Evolutionary conservation across 2,329 filamentous ascomycete genomes (phyloP).

Genomic region (Fusarium subtropicale): DNA sequence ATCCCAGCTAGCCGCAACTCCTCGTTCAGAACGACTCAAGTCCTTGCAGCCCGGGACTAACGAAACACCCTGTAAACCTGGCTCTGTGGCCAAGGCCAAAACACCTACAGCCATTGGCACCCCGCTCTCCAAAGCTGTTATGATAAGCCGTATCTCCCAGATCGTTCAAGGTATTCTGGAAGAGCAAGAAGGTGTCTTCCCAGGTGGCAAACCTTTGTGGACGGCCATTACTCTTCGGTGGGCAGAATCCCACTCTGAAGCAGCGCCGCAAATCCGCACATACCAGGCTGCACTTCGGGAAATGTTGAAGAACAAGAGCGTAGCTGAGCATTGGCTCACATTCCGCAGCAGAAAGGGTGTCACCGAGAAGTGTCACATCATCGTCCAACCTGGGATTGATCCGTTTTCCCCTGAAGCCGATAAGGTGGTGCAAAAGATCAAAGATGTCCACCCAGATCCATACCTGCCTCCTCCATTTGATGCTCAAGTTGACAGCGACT

Average conservation of each 20-base stretch:
- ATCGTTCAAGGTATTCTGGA: constrained; percentile 48
- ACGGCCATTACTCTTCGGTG: constrained; percentile 61
- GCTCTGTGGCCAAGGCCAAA: constrained; percentile 8
- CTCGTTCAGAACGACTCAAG: not conserved
- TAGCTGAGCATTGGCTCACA: constrained; percentile 58
- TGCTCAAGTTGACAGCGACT: constrained; percentile 23
- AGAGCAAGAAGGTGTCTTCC: constrained; percentile 60
- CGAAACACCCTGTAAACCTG: not conserved
- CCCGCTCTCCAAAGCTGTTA: constrained; percentile 27
- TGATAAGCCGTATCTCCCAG: constrained; percentile 39
- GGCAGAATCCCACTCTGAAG: constrained; percentile 55
- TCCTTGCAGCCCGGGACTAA: not conserved
- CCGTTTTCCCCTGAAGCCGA: constrained; percentile 57
- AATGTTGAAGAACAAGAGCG: constrained; percentile 52
- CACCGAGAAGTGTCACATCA: constrained; percentile 58
- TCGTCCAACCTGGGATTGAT: constrained; percentile 57
- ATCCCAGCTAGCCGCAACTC: not conserved
- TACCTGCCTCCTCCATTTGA: constrained; percentile 47
- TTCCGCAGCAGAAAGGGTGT: constrained; percentile 57
- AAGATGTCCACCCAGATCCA: constrained; percentile 56
- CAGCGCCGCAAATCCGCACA: constrained; percentile 56
- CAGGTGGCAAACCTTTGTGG: constrained; percentile 63
- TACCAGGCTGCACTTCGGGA: constrained; percentile 55
- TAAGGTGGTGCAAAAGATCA: constrained; percentile 60
- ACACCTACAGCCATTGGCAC: constrained; percentile 26